These are phyloP conservation scores for Irpex rosettiformis DNA, from an alignment of 1,284 basidiomycete genomes.

Conservation along the genomic window DNA sequence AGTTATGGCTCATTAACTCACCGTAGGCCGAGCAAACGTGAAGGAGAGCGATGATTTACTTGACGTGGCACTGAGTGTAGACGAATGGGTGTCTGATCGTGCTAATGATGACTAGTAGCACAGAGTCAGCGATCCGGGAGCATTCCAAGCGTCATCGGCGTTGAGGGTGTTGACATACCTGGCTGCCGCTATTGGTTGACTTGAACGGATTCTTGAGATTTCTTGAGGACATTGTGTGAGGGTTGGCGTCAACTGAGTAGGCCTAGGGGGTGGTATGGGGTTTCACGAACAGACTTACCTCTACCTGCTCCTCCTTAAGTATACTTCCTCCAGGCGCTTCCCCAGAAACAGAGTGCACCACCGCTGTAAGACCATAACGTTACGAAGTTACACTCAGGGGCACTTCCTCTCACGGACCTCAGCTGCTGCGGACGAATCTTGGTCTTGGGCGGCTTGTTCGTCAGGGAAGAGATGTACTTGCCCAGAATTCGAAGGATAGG, in stretches of 20 bases:
- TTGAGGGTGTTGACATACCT: not conserved
- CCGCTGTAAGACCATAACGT: not conserved
- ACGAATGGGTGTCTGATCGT: constrained; percentile 5
- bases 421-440: not conserved
- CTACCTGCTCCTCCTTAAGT: not conserved
- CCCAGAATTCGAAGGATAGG: not conserved
- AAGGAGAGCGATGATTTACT: not conserved
- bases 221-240: not conserved
- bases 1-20: not conserved
- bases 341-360: not conserved
- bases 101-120: constrained; percentile 1
- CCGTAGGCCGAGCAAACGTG: not conserved
- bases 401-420: not conserved
- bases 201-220: not conserved
- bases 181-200: not conserved
- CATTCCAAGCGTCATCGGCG: not conserved
- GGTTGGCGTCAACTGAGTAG: too few relatives aligned
- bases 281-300: not conserved
- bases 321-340: not conserved
- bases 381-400: not conserved
- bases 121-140: not conserved
- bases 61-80: constrained; percentile 4
- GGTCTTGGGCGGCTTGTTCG: not conserved
- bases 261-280: too few relatives aligned
- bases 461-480: not conserved